Percentiles rank a stretch among this genome's conserved stretches.
Conservation (phyloP, 2,329 filamentous ascomycete species). For the Nemania abortiva region DNA sequence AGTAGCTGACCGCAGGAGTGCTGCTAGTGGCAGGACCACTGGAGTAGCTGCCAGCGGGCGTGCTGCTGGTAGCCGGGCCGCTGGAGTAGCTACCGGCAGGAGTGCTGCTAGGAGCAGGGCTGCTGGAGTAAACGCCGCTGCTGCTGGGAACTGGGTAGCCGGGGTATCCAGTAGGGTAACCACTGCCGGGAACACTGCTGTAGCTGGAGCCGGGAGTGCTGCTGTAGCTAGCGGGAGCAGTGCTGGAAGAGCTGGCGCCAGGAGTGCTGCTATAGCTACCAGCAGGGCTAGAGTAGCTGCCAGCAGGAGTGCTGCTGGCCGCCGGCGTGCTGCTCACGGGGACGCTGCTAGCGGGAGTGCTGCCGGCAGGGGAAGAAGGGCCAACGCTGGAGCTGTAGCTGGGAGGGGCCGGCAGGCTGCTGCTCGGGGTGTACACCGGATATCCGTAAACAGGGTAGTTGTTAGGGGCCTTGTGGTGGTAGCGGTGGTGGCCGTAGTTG, state of each 20-base stretch:
- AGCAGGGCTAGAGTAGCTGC: not conserved
- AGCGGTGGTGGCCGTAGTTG: conserved; percentile 10
- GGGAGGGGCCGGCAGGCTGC: not conserved
- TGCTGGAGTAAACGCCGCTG: not conserved
- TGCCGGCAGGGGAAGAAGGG: not conserved
- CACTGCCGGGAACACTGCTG: conserved; percentile 19
- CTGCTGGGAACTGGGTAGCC: conserved; percentile 12
- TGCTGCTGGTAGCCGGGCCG: conserved; percentile 10
- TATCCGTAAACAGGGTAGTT: conserved; percentile 31
- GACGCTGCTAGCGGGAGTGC: not conserved
- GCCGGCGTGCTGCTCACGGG: not conserved
- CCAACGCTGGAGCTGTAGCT: not conserved
- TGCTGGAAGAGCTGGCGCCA: not conserved
- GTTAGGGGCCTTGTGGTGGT: conserved; percentile 20
- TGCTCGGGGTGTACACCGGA: conserved; percentile 23
- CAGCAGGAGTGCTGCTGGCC: not conserved
- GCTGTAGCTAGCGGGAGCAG: not conserved
- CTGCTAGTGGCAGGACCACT: not conserved
- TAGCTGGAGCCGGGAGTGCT: conserved; percentile 10
- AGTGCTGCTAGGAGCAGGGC: not conserved
- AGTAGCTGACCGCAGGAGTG: conserved; percentile 4
- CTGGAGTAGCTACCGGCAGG: conserved; percentile 8
- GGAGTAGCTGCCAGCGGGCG: not conserved
- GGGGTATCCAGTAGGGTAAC: conserved; percentile 24
- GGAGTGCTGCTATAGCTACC: conserved; percentile 2